Conservation (phyloP, 106 monocot genomes). For the Phalaenopsis aphrodite region DNA sequence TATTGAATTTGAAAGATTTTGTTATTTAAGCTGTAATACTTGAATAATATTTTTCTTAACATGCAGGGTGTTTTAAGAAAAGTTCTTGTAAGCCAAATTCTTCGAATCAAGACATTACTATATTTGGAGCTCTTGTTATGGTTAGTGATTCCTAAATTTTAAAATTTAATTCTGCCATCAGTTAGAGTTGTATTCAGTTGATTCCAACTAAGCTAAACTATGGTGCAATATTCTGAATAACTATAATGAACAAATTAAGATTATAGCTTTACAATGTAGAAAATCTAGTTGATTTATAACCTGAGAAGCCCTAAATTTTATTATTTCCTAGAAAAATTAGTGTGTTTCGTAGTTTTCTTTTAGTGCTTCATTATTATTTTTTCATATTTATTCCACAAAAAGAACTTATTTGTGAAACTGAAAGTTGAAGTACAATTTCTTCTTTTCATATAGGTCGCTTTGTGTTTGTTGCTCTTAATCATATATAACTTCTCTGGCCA, state of each 20-base stretch:
- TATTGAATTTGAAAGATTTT: not conserved
- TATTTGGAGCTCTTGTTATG: slow-evolving; percentile 61
- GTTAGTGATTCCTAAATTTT: slow-evolving; percentile 24
- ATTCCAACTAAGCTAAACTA: too few species aligned
- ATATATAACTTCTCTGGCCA: slow-evolving; percentile 88
- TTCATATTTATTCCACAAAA: not conserved
- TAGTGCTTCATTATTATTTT: not conserved
- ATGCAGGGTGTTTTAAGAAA: slow-evolving; percentile 68
- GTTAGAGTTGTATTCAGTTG: too few species aligned
- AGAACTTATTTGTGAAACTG: not conserved
- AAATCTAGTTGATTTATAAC: too few species aligned
- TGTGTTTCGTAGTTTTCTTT: too few species aligned
- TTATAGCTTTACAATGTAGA: too few species aligned
- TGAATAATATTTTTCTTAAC: not conserved
- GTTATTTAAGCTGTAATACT: not conserved
- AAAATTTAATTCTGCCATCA: not conserved
- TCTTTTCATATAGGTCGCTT: slow-evolving; percentile 31
- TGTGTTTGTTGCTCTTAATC: slow-evolving; percentile 61
- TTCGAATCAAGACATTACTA: slow-evolving; percentile 52
- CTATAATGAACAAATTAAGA: too few species aligned
- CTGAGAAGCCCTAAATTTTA: too few species aligned
- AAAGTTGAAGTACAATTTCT: not conserved
- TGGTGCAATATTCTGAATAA: too few species aligned
- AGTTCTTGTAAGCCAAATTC: slow-evolving; percentile 66
- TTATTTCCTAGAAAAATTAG: too few species aligned